A percentile compares a stretch with the other conserved stretches of the same genome.
phyloP scores from a whole-genome alignment of 352 stramenopile genomes.

The Phytophthora multivora region DNA sequence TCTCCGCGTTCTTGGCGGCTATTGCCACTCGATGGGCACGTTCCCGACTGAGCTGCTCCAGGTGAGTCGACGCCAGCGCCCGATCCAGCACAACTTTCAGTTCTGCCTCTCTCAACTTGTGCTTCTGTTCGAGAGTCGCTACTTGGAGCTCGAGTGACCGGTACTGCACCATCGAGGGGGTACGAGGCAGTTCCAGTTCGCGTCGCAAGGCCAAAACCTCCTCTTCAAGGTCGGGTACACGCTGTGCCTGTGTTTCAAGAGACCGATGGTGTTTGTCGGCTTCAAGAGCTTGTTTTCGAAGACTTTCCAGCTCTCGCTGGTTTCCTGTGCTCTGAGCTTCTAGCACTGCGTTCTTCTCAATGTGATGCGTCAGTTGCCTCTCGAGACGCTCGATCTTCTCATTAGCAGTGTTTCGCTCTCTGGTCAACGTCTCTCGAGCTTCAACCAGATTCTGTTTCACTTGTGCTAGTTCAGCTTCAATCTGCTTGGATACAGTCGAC shows the following conservation, averaged over 20 bases:
- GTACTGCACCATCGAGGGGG: conserved; percentile 84
- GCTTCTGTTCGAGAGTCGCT: conserved; percentile 76
- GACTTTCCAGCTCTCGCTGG: conserved; percentile 41
- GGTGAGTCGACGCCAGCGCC: conserved; percentile 62
- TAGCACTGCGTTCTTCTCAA: conserved; percentile 21
- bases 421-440: conserved; percentile 9
- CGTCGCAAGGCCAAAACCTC: conserved; percentile 50
- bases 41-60: conserved; percentile 68
- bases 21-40: conserved; percentile 62
- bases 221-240: conserved; percentile 54
- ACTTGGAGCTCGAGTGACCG: conserved; percentile 74
- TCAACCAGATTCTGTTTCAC: conserved; percentile 13
- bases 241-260: conserved; percentile 36
- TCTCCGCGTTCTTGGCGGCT: conserved; percentile 79
- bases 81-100: conserved; percentile 75
- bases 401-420: conserved; percentile 4
- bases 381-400: conserved; percentile 27
- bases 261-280: conserved; percentile 35
- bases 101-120: conserved; percentile 74
- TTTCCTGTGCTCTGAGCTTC: conserved; percentile 31
- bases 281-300: conserved; percentile 32
- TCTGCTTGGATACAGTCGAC: conserved; percentile 7
- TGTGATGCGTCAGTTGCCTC: conserved; percentile 32
- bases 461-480: conserved; percentile 20
- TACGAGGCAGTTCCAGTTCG: conserved; percentile 59